Evolutionary conservation across 176 grass and related monocot genomes (phyloP).

Genomic region (Oryza punctata): DNA sequence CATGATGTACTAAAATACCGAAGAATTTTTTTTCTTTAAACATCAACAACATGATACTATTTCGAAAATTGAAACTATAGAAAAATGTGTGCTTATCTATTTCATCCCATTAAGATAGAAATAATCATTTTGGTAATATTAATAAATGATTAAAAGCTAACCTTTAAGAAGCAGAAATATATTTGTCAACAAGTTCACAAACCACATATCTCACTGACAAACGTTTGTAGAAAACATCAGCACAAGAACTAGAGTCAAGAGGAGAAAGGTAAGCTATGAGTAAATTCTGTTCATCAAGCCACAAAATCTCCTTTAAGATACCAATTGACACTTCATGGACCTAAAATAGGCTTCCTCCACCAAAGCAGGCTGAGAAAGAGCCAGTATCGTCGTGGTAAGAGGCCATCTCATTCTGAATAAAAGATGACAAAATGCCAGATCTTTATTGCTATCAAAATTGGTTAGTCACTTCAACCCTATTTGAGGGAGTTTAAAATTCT

Average conservation of each 20-base stretch:
- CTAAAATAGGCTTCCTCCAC: constrained; percentile 76
- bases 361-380: constrained; percentile 70
- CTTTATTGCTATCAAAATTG: no score
- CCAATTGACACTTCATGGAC: constrained; percentile 61
- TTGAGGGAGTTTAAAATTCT: no score
- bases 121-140: not conserved
- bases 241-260: constrained; percentile 44
- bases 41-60: not conserved
- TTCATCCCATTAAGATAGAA: not conserved
- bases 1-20: not conserved
- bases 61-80: not conserved
- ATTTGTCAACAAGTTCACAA: constrained; percentile 35
- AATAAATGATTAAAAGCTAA: not conserved
- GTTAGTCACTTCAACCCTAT: no score
- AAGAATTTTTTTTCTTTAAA: no score
- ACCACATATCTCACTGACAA: constrained; percentile 68
- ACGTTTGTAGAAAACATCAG: constrained; percentile 32
- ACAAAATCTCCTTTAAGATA: not conserved
- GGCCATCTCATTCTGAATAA: no score
- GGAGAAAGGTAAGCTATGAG: constrained; percentile 22
- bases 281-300: not conserved
- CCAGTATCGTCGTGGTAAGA: no score
- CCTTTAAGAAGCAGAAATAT: not conserved
- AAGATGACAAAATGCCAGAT: no score
- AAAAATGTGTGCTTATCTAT: not conserved